Base-by-base conservation (phyloP, 176 grass and related monocot species). In the Bolboschoenus planiculmis region DNA sequence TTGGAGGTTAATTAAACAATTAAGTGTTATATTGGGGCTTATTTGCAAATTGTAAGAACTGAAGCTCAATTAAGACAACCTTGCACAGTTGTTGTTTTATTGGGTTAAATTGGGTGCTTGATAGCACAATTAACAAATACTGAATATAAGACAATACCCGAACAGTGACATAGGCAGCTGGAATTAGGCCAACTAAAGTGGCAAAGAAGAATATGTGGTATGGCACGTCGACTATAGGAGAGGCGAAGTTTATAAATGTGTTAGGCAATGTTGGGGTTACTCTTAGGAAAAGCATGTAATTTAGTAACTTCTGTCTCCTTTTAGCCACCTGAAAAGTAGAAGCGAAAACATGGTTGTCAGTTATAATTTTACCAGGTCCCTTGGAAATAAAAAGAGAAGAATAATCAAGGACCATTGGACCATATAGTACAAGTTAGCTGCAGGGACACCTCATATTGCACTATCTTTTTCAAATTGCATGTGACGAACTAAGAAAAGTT, bases 201-300 rank as follows among this genome's bases (percentile, higher is more conserved):
- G 84, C 96, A 82, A 91, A 47, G 76, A 99, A 66, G 78, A 99
- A 99, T 54, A 82, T 99, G 86, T 91, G 96, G 61, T 91, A 99
- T 23, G 96, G 96, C 18, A 99, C 96, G 55, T 99, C 91, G 42
- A 99, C 96, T 78, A 99, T 99, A 10, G 96, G 96, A 18, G 96
- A 99, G 84, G 96, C 96, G 24, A 99, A 87, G 86, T 99, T 99
- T 56, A 99, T 99, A 84, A 99, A 99, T 27, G 96, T 99, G 84
- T 99, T 95, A 56, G 96, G 96, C 89, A 99, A 91, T 73, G 92
- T 93, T 31, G 96, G 96, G 33, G 96, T 99, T 33, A 99, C 96
- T 90, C 96, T 89, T 64, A 98, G 87, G 65, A 99, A 99, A 79
- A 95, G 86, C 63, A 99, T 99, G 86, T 99, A 99, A 84, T 99